Evolutionary conservation across 108 stramenopile species (phyloP).

Genomic region (Cyclostephanos invisitatus): DNA sequence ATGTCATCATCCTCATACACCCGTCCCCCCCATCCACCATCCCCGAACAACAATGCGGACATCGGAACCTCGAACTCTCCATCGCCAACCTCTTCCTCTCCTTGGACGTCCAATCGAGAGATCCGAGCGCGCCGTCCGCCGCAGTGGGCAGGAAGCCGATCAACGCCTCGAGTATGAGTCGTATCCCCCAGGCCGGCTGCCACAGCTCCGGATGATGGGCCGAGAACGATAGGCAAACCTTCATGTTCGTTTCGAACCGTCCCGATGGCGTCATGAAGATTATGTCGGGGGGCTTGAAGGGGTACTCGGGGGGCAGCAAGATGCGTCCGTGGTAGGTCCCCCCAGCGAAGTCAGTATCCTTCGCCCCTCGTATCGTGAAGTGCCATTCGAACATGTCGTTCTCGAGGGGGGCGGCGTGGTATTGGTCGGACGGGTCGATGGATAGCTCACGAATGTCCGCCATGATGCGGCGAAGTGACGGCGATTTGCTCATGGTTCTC

Average conservation of each 20-base stretch:
- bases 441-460: conserved; percentile 95
- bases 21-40: too few relatives aligned
- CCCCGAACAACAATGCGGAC: conserved; percentile 52
- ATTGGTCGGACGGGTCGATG: conserved; percentile 91
- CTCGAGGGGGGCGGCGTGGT: conserved; percentile 90
- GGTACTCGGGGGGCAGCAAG: conserved; percentile 60
- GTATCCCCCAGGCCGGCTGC: conserved; percentile 93
- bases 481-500: conserved; percentile 70
- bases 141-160: conserved; percentile 95
- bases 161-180: conserved; percentile 95
- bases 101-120: conserved; percentile 84
- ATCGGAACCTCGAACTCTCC: conserved; percentile 54
- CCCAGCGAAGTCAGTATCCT: conserved; percentile 85
- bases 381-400: conserved; percentile 92
- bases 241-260: conserved; percentile 92
- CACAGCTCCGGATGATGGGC: conserved; percentile 98
- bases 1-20: too few relatives aligned
- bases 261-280: conserved; percentile 95
- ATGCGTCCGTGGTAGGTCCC: conserved; percentile 98
- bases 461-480: conserved; percentile 81
- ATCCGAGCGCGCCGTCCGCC: conserved; percentile 96
- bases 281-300: conserved; percentile 96
- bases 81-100: conserved; percentile 78
- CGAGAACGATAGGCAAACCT: conserved; percentile 94
- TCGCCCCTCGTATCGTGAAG: conserved; percentile 96